These are phyloP conservation scores for Triangularia setosa DNA, from an alignment of 2,329 filamentous ascomycete species.

Conservation along the genomic window DNA sequence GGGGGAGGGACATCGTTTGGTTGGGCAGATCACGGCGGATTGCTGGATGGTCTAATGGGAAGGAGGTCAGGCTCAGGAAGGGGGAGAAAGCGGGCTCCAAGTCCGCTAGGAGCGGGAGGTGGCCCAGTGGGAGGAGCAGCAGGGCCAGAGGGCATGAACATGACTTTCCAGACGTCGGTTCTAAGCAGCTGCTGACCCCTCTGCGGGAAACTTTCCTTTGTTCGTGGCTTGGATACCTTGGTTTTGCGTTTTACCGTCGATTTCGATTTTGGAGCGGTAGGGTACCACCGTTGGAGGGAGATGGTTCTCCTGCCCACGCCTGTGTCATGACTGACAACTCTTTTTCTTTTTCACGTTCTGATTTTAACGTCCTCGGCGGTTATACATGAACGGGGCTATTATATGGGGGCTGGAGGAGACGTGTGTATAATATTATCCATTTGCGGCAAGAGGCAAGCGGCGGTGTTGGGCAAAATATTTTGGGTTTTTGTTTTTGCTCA, in stretches of 20 bases:
- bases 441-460: neutral
- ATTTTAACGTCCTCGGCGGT: neutral
- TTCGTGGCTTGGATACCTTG: neutral
- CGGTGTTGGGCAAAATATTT: neutral
- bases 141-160: neutral
- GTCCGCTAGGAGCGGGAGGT: neutral
- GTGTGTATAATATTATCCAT: neutral
- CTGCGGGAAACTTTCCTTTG: neutral
- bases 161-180: slow-evolving; percentile 16
- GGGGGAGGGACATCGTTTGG: neutral
- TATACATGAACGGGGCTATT: neutral
- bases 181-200: neutral
- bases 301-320: neutral
- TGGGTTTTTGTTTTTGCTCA: neutral
- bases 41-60: slow-evolving; percentile 2
- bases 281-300: neutral
- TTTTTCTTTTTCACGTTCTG: neutral
- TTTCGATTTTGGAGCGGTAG: neutral
- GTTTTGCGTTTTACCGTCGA: neutral
- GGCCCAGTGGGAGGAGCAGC: neutral
- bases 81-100: neutral
- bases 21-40: slow-evolving; percentile 2
- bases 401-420: neutral
- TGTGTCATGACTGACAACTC: neutral
- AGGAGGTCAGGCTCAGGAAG: neutral